Evolutionary conservation across 202 grass and related monocot species (phyloP).

Genomic region (Digitaria exilis): DNA sequence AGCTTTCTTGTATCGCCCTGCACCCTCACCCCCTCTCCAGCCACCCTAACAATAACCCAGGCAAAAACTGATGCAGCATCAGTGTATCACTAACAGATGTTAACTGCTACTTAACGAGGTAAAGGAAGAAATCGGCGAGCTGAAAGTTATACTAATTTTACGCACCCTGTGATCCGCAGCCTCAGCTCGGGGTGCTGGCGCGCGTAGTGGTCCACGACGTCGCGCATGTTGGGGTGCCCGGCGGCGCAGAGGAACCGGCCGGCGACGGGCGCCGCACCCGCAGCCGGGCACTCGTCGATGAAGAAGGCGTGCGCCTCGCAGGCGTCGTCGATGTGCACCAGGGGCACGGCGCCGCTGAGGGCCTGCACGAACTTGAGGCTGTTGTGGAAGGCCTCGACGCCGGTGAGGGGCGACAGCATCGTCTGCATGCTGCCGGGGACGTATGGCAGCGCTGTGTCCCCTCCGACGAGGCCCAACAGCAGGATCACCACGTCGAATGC

Average conservation of each 20-base stretch:
- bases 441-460: slow-evolving; percentile 51
- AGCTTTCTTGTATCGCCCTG: slow-evolving; percentile 42
- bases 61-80: too few species aligned
- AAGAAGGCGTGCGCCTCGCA: slow-evolving; percentile 71
- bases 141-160: not conserved
- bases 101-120: too few species aligned
- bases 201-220: slow-evolving; percentile 41
- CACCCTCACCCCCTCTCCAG: slow-evolving; percentile 34
- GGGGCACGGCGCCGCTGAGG: slow-evolving; percentile 54
- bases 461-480: slow-evolving; percentile 56
- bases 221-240: slow-evolving; percentile 49
- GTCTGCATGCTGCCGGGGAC: not conserved
- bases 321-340: slow-evolving; percentile 61
- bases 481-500: slow-evolving; percentile 54
- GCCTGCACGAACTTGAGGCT: slow-evolving; percentile 52
- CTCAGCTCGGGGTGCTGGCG: slow-evolving; percentile 40
- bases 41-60: slow-evolving; percentile 23
- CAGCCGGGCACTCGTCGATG: slow-evolving; percentile 40
- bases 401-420: slow-evolving; percentile 53
- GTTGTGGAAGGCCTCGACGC: not conserved
- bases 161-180: slow-evolving; percentile 23
- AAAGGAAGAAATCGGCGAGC: too few species aligned
- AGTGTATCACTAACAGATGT: too few species aligned
- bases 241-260: slow-evolving; percentile 68
- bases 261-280: slow-evolving; percentile 18